Evolutionary conservation across 208 protist genomes (phyloP).

Genomic region (Porcisia hertigi): DNA sequence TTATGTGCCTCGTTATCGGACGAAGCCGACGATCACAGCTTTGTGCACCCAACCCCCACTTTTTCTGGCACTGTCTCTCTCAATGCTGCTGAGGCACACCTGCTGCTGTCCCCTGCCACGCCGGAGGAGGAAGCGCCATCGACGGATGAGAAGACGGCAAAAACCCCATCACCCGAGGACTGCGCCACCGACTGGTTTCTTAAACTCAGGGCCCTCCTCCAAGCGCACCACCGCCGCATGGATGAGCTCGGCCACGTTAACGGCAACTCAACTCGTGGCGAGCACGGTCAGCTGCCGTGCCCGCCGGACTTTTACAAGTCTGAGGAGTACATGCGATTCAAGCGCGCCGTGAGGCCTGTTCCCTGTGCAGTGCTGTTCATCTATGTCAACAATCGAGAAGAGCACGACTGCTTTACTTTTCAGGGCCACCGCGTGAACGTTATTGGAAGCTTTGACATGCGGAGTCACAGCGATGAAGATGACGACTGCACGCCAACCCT

Average conservation of each 20-base stretch:
- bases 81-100: not conserved
- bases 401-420: slow-evolving; percentile 67
- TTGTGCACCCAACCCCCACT: not conserved
- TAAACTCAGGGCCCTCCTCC: slow-evolving; percentile 1
- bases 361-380: slow-evolving; percentile 72
- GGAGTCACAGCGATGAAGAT: slow-evolving; percentile 1
- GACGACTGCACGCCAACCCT: slow-evolving; percentile 47
- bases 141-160: not conserved
- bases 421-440: slow-evolving; percentile 62
- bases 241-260: not conserved
- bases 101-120: slow-evolving; percentile 2
- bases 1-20: slow-evolving; percentile 3
- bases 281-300: not conserved
- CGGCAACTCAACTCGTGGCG: not conserved
- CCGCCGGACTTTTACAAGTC: slow-evolving; percentile 5
- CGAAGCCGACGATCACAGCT: not conserved
- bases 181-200: slow-evolving; percentile 11
- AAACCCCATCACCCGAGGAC: slow-evolving; percentile 6
- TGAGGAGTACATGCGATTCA: slow-evolving; percentile 26
- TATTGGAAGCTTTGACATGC: slow-evolving; percentile 64
- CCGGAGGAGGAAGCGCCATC: not conserved
- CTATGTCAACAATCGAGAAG: slow-evolving; percentile 58
- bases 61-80: slow-evolving; percentile 2
- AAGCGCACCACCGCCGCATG: slow-evolving; percentile 3
- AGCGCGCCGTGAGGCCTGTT: slow-evolving; percentile 54